phyloP scores from a whole-genome alignment of 2,329 filamentous ascomycete genomes.

The Colletotrichum sp. region DNA sequence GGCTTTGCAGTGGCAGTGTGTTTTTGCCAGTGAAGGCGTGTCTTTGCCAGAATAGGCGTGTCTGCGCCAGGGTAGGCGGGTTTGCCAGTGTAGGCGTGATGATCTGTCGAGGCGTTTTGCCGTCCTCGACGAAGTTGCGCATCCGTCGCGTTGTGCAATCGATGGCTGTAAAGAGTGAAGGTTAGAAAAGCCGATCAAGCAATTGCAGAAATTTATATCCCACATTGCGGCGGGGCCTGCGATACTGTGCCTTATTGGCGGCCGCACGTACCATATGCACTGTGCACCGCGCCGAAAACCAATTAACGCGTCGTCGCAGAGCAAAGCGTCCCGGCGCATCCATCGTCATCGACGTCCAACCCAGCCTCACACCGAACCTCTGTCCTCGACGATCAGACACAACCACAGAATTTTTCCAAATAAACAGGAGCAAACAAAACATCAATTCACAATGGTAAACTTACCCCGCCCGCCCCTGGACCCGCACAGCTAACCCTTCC shows the following conservation, averaged over 20 bases:
- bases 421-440: not conserved
- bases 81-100: not conserved
- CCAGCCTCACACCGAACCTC: not conserved
- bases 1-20: not conserved
- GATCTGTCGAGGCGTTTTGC: not conserved
- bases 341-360: slow-evolving; percentile 7
- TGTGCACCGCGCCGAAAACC: not conserved
- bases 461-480: too few relatives aligned
- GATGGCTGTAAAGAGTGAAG: not conserved
- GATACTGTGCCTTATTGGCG: not conserved
- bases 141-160: not conserved
- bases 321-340: not conserved
- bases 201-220: not conserved
- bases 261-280: not conserved
- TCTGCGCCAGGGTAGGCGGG: not conserved
- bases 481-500: not conserved
- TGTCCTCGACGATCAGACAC: not conserved
- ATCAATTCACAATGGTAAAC: not conserved
- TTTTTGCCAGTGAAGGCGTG: not conserved
- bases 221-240: not conserved
- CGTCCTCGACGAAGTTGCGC: not conserved
- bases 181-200: not conserved
- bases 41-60: not conserved
- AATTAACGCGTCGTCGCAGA: slow-evolving; percentile 18
- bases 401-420: not conserved